Evolutionary conservation across 2,329 filamentous ascomycete genomes (phyloP), one percentile per base, ranked within the genome.

Genomic region (Bimuria novae-zelandiae): DNA sequence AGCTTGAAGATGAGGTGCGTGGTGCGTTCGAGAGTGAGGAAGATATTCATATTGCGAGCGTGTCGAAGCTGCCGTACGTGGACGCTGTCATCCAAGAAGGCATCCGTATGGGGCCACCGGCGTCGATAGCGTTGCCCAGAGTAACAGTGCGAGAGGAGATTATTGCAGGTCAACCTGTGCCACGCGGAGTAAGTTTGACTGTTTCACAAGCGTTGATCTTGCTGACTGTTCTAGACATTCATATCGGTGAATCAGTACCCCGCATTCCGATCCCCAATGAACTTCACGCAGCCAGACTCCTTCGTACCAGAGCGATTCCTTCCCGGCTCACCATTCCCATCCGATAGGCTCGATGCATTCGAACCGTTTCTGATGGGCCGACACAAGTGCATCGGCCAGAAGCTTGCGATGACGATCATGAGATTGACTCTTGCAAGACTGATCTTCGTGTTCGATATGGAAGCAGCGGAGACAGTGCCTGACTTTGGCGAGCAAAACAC

Each of bases 371-470:
- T 53, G 3, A 16, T 62, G 1, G 70, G 70, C 3, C 54, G 68
- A 17, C 59, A 69, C 32, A 59, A 48, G 7, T 73, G 69, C 35
- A 56, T 70, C 7, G 70, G 69, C 0, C 49, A 61, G 53, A 63
- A 59, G 12, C 19, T 67, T 12, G 71, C 72, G 0, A 71, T 68
- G 37, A 63, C 59, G 1, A 67, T 71, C 43, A 69, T 73, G 65
- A 58, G 68, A 3, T 37, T 78, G 2, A 70, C 75, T 2, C 52
- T 79, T 17, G 66, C 75, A 3, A 74, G 73, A 51, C 33, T 78
- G 27, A 27, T 78, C 3, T 78, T 64, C 60, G 62, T 64, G 1
- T 79, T 78, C 49, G 73, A 79, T 57, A 11, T 68, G 1, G 22
- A 3, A 3, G 12, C 60, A 16, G 57, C 36, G 7, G 49, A 64